Evolutionary conservation across 257 asterid species (phyloP).

Genomic region (Solanum boliviense): DNA sequence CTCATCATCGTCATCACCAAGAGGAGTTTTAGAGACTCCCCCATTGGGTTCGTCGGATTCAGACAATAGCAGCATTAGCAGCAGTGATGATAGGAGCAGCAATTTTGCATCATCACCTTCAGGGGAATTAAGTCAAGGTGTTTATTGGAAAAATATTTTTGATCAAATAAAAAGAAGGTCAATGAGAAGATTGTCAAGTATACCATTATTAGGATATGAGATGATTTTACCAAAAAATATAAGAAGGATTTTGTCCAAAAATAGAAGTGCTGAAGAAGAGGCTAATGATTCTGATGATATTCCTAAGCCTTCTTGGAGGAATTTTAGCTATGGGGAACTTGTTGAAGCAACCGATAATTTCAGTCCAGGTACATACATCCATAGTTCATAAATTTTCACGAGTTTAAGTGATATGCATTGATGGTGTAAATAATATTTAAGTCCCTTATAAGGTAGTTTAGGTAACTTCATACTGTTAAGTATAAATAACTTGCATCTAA

Average conservation of each 20-base stretch:
- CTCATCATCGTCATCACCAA: slow-evolving; percentile 33
- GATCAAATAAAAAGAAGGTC: slow-evolving; percentile 45
- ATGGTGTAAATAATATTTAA: background rate
- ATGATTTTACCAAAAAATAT: slow-evolving; percentile 34
- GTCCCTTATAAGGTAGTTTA: background rate
- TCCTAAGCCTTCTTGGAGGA: slow-evolving; percentile 81
- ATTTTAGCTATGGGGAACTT: slow-evolving; percentile 43
- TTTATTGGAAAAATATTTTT: slow-evolving; percentile 56
- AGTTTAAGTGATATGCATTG: background rate
- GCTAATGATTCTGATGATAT: slow-evolving; percentile 13
- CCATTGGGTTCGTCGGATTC: slow-evolving; percentile 29
- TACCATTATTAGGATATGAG: slow-evolving; percentile 19
- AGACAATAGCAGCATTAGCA: slow-evolving; percentile 16
- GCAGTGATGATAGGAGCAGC: slow-evolving; percentile 24
- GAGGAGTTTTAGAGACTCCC: slow-evolving; percentile 65
- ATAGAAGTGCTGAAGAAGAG: slow-evolving; percentile 41
- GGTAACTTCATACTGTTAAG: background rate
- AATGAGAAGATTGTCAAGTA: slow-evolving; percentile 22
- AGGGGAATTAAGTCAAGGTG: background rate
- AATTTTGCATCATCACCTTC: slow-evolving; percentile 14
- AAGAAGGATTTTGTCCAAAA: slow-evolving; percentile 39
- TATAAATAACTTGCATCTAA: background rate
- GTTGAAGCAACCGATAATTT: slow-evolving; percentile 53
- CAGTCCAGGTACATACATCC: slow-evolving; percentile 36
- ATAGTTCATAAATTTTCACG: background rate